A percentile compares a stretch with the other conserved stretches of the same genome.
Conservation (phyloP, 495 filamentous ascomycete genomes). For the Gamarada debralockiae region DNA sequence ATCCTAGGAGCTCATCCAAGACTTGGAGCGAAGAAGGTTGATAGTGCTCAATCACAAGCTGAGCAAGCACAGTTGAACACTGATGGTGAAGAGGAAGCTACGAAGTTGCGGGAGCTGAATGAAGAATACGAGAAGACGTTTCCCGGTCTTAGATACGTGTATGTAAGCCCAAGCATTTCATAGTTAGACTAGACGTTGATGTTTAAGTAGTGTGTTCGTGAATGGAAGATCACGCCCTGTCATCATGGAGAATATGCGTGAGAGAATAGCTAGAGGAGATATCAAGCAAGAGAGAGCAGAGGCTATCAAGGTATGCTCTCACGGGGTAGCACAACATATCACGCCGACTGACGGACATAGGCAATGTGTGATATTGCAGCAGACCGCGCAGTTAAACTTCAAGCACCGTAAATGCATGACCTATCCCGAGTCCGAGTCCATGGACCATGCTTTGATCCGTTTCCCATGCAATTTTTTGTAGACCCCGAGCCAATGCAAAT, state of each 20-base stretch:
- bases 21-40: constrained; percentile 73
- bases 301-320: constrained; percentile 64
- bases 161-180: constrained; percentile 30
- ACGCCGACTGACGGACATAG: constrained; percentile 24
- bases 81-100: constrained; percentile 47
- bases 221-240: constrained; percentile 69
- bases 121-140: constrained; percentile 77
- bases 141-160: constrained; percentile 85
- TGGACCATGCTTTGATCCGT: constrained; percentile 11
- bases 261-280: constrained; percentile 68
- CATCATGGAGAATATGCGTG: constrained; percentile 83
- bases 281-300: constrained; percentile 63
- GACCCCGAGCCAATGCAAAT: constrained; percentile 15
- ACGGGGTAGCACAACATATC: constrained; percentile 3
- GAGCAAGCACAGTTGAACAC: constrained; percentile 76
- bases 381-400: constrained; percentile 40
- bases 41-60: constrained; percentile 67
- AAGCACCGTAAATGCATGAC: constrained; percentile 23
- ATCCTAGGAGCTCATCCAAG: constrained; percentile 89
- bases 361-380: constrained; percentile 49
- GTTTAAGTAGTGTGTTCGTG: constrained; percentile 66
- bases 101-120: constrained; percentile 63
- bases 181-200: constrained; percentile 8
- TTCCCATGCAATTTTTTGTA: constrained; percentile 15
- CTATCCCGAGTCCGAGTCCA: not conserved